Evolutionary conservation across 495 filamentous ascomycete species (phyloP), one percentile per base, ranked within the genome.

Genomic region (Hyphodiscus hymeniophilus): DNA sequence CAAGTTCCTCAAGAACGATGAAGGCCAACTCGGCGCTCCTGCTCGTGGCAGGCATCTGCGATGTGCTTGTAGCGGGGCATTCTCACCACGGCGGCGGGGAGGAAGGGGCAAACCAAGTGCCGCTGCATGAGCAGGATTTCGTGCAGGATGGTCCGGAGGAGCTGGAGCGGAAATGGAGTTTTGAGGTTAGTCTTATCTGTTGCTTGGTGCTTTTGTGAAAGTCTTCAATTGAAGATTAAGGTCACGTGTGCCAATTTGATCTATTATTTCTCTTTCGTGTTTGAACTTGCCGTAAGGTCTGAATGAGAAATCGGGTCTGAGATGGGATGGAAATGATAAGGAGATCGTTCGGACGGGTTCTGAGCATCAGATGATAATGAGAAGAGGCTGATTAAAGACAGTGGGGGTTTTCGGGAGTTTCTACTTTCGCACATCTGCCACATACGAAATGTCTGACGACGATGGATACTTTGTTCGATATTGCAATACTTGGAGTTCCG

Each of bases 341-440:
- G 17, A n/a, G 34, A 18, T 7, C 34, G 26, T 5, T 28, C 26
- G 26, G 10, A 28, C 4, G 10, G 26, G 5, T 28, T 28, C 5
- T 28, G 26, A 28, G 26, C 4, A 10, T 28, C 5, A 28, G 26
- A 4, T 41, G 3, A 6, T 2, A 20, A 20, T 8, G 30, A 15
- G 22, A 3, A 20, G 38, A 35, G 24, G 26, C 38, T 56, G 22
- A 30, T 36, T 21, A 35, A 17, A 10, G 3, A 40, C 48, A 89
- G 82, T 88, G 78, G 77, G 75, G 72, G 5, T 94, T 88, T 65
- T 77, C 80, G 5, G 87, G 87, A 52, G 83, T 91, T 34, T 79
- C 78, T 32, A 83, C 81, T 30, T 94, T 91, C 63, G 88, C 84
- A 33, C 88, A 92, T 58, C 70, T 90, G 15, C 73, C 76, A 47